These are phyloP conservation scores for Nemania serpens DNA, from an alignment of 2,329 filamentous ascomycete species.

Conservation along the genomic window DNA sequence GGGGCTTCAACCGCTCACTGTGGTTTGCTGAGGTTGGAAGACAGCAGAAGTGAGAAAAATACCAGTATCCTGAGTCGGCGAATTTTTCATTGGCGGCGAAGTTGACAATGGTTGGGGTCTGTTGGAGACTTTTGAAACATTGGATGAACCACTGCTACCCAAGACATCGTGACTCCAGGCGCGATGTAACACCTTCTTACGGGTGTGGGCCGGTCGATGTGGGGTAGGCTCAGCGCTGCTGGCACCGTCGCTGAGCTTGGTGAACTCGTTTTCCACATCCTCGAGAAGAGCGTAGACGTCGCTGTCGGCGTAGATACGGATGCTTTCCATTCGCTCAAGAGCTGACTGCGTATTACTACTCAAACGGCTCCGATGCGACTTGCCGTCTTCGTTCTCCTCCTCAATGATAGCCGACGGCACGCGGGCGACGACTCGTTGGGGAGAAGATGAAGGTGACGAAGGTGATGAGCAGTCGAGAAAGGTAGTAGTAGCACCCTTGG, in stretches of 20 bases:
- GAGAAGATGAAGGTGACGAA: conserved; percentile 50
- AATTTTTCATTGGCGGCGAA: conserved; percentile 43
- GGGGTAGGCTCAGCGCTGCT: conserved; percentile 29
- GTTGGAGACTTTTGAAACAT: conserved; percentile 26
- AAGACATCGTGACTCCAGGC: conserved; percentile 58
- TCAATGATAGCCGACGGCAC: conserved; percentile 62
- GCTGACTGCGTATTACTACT: conserved; percentile 37
- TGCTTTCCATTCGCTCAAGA: conserved; percentile 58
- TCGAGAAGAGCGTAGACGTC: conserved; percentile 69
- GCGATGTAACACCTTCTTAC: conserved; percentile 51
- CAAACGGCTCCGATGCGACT: conserved; percentile 27
- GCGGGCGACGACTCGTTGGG: conserved; percentile 56
- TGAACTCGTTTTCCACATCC: conserved; percentile 68
- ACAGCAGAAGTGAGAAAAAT: conserved; percentile 57
- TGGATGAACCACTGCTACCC: conserved; percentile 41
- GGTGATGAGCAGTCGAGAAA: conserved; percentile 38
- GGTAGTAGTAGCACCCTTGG: conserved; percentile 46
- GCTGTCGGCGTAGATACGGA: conserved; percentile 69
- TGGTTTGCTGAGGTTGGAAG: conserved; percentile 47
- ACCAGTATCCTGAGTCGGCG: conserved; percentile 38
- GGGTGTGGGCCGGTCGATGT: conserved; percentile 39
- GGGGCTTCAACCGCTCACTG: conserved; percentile 16
- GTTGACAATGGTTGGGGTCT: conserved; percentile 42
- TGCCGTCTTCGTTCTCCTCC: conserved; percentile 50
- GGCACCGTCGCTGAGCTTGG: conserved; percentile 46